A percentile compares a stretch with the other conserved stretches of the same genome.
Evolutionary conservation across 192 early-diverging fungal species (phyloP).

Genomic region (Allomyces macrogynus): DNA sequence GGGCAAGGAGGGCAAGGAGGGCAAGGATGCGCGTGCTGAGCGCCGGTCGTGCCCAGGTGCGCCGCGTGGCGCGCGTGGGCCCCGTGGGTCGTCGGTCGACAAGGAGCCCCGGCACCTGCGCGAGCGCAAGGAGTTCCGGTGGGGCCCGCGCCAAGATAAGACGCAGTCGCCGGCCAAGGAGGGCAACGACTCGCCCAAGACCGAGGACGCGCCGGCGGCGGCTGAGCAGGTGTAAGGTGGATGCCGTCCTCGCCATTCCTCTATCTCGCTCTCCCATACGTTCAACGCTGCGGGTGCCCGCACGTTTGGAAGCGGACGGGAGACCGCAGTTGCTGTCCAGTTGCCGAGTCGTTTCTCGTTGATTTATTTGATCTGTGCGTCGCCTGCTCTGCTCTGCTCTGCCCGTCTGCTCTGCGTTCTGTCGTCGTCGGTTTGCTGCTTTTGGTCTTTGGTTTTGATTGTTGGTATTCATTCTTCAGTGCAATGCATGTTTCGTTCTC

Average conservation of each 20-base stretch:
- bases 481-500: no score
- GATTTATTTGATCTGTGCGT: no score
- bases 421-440: no score
- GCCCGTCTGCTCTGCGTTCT: no score
- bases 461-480: no score
- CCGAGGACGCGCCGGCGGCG: not conserved
- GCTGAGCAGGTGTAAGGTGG: not conserved
- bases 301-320: no score
- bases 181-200: not conserved
- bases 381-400: no score
- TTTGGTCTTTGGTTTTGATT: no score
- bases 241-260: not conserved
- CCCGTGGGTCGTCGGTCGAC: not conserved
- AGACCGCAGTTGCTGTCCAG: no score
- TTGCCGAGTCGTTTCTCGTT: no score
- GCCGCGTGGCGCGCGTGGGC: not conserved
- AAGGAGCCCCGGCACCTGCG: no score
- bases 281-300: no score
- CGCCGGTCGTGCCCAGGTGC: not conserved
- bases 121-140: not conserved
- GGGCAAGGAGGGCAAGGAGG: conserved; percentile 8
- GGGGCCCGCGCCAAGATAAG: not conserved
- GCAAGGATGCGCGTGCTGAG: conserved; percentile 3
- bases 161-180: not conserved
- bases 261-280: not conserved